A percentile compares a stretch with the other conserved stretches of the same genome.
These are phyloP conservation scores for Hansenula sp. DNA, from an alignment of 1,139 yeast genomes.

Conservation along the genomic window DNA sequence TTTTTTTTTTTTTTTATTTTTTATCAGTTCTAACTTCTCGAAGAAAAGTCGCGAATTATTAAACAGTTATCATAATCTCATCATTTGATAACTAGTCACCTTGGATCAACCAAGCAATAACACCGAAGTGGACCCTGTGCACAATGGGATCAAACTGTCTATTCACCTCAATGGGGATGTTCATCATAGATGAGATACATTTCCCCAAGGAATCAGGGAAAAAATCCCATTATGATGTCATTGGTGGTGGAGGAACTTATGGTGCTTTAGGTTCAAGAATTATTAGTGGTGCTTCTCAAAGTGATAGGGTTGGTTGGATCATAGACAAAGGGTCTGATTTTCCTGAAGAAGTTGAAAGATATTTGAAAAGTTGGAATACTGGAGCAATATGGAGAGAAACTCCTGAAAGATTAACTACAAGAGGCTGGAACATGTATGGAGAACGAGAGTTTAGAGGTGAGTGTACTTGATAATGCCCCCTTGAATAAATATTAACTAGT, in stretches of 20 bases:
- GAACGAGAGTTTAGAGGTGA: constrained; percentile 49
- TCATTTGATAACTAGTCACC: neutral
- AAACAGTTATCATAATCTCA: too few relatives aligned
- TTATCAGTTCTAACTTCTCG: too few relatives aligned
- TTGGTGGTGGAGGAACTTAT: constrained; percentile 91
- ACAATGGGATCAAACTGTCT: neutral
- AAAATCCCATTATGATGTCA: constrained; percentile 44
- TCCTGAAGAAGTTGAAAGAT: constrained; percentile 43
- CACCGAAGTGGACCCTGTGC: too few relatives aligned
- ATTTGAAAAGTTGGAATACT: constrained; percentile 57
- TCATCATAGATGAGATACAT: constrained; percentile 85
- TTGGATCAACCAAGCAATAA: too few relatives aligned
- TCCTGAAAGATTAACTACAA: constrained; percentile 54
- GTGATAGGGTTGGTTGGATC: constrained; percentile 53
- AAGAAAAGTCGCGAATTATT: neutral
- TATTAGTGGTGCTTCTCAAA: constrained; percentile 33
- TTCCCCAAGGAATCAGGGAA: constrained; percentile 40
- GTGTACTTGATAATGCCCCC: too few relatives aligned
- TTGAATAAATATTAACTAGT: neutral
- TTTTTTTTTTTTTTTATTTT: too few relatives aligned
- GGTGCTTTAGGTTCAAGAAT: constrained; percentile 75
- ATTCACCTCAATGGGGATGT: constrained; percentile 57
- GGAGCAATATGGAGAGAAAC: constrained; percentile 54
- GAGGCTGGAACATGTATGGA: constrained; percentile 77
- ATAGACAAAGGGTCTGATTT: constrained; percentile 80